Conservation (phyloP, 2,329 filamentous ascomycete species). For the Didymella glomerata region DNA sequence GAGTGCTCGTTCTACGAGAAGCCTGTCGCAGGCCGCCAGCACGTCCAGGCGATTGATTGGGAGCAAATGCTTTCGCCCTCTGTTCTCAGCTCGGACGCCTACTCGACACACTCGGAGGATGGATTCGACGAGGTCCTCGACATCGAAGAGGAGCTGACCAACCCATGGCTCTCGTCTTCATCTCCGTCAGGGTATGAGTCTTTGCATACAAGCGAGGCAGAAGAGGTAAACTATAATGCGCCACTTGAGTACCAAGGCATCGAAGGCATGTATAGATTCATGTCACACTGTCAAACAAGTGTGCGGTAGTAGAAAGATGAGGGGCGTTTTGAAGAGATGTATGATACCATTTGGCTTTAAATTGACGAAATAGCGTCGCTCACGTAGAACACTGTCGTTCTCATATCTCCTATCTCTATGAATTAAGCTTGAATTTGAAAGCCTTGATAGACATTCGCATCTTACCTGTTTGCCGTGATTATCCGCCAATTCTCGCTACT, state of each 20-base stretch:
- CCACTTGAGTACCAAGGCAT: slow-evolving; percentile 68
- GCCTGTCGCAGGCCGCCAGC: slow-evolving; percentile 47
- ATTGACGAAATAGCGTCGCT: slow-evolving; percentile 33
- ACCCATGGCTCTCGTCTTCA: slow-evolving; percentile 62
- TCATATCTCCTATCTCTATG: slow-evolving; percentile 34
- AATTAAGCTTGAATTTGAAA: neutral
- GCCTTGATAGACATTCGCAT: neutral
- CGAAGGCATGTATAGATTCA: slow-evolving; percentile 72
- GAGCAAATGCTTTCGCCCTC: slow-evolving; percentile 64
- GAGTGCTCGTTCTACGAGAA: slow-evolving; percentile 58
- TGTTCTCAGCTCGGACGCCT: slow-evolving; percentile 45
- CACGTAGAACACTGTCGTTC: slow-evolving; percentile 14
- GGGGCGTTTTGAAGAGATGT: slow-evolving; percentile 19
- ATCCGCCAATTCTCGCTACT: neutral
- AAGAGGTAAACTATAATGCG: slow-evolving; percentile 47
- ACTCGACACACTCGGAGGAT: slow-evolving; percentile 50
- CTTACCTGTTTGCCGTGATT: neutral
- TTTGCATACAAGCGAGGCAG: slow-evolving; percentile 63
- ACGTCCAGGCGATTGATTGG: slow-evolving; percentile 59
- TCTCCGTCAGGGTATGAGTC: slow-evolving; percentile 65
- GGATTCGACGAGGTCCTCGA: slow-evolving; percentile 54
- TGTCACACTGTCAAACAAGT: slow-evolving; percentile 67
- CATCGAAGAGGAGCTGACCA: slow-evolving; percentile 51
- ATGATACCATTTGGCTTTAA: slow-evolving; percentile 42
- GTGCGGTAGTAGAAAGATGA: slow-evolving; percentile 7